These are phyloP conservation scores for Corchorus olitorius DNA, from an alignment of 345 rosid species.

Conservation along the genomic window DNA sequence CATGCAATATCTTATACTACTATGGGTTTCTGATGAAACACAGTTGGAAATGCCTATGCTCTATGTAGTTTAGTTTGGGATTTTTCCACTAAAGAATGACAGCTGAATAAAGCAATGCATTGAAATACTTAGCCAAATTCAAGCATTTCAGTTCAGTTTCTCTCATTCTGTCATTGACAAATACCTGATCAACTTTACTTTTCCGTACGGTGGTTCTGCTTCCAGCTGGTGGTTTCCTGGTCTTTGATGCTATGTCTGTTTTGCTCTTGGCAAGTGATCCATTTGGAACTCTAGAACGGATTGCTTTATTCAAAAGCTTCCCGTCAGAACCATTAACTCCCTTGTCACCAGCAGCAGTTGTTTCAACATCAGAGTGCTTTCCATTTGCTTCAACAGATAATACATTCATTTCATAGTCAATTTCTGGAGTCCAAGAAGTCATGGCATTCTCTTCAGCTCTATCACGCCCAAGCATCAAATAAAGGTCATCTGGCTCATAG, in stretches of 20 bases:
- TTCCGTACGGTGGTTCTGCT: slow-evolving; percentile 55
- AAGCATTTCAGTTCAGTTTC: slow-evolving; percentile 4
- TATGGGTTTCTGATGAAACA: too few relatives aligned
- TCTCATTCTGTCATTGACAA: slow-evolving; percentile 6
- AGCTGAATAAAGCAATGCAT: background rate
- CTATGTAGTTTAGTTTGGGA: background rate
- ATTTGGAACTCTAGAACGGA: slow-evolving; percentile 51
- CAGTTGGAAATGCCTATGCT: slow-evolving; percentile 1
- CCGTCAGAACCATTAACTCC: slow-evolving; percentile 39
- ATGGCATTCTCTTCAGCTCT: slow-evolving; percentile 43
- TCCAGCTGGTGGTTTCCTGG: slow-evolving; percentile 61
- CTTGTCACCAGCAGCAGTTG: slow-evolving; percentile 28
- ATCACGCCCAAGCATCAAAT: slow-evolving; percentile 83
- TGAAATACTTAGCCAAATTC: background rate
- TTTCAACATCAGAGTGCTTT: slow-evolving; percentile 36
- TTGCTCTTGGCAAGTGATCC: slow-evolving; percentile 48
- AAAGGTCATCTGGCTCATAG: slow-evolving; percentile 91
- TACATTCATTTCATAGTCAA: slow-evolving; percentile 60
- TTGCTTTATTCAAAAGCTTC: slow-evolving; percentile 46
- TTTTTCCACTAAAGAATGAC: background rate
- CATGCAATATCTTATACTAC: background rate
- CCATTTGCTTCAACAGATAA: slow-evolving; percentile 41
- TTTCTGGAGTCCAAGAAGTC: slow-evolving; percentile 77
- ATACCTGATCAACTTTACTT: slow-evolving; percentile 71
- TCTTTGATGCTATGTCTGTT: slow-evolving; percentile 48